Evolutionary conservation across 192 early-diverging fungal species (phyloP).

Genomic region (Allomyces arbusculus): DNA sequence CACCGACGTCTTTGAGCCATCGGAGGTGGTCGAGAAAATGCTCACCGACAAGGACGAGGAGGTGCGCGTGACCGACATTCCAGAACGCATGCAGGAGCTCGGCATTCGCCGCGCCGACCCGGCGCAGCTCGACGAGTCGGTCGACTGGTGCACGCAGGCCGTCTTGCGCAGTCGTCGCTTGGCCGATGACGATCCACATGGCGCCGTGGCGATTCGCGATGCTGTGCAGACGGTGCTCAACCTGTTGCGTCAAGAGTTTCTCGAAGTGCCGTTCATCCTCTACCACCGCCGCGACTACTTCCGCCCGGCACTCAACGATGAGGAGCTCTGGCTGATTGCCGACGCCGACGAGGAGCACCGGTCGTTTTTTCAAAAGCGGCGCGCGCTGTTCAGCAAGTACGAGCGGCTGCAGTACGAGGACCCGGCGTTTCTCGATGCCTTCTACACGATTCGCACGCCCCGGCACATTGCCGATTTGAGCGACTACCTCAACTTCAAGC

Average conservation of each 20-base stretch:
- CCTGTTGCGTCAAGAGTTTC: constrained; percentile 51
- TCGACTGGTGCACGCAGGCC: no score
- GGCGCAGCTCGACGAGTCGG: constrained; percentile 10
- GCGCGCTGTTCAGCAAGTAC: neutral
- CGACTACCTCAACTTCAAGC: constrained; percentile 41
- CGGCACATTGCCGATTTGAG: constrained; percentile 32
- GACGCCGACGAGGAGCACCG: constrained; percentile 4
- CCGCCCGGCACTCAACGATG: constrained; percentile 9
- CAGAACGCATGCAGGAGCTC: constrained; percentile 73
- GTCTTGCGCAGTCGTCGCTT: no score
- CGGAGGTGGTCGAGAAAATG: constrained; percentile 65
- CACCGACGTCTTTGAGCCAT: constrained; percentile 54
- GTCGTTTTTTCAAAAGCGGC: neutral
- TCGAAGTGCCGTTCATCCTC: constrained; percentile 82
- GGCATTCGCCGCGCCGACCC: neutral
- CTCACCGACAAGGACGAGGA: constrained; percentile 81
- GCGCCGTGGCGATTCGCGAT: neutral
- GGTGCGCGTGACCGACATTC: constrained; percentile 69
- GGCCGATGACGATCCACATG: no score
- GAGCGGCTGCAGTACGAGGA: neutral
- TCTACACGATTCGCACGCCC: neutral
- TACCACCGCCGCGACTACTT: constrained; percentile 73
- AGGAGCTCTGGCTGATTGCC: constrained; percentile 3
- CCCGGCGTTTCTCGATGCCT: no score
- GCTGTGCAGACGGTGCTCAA: constrained; percentile 25